Evolutionary conservation across 129 eudicot species (phyloP), one percentile per base, ranked within the genome.

Genomic region (Flaveria sonorensis): DNA sequence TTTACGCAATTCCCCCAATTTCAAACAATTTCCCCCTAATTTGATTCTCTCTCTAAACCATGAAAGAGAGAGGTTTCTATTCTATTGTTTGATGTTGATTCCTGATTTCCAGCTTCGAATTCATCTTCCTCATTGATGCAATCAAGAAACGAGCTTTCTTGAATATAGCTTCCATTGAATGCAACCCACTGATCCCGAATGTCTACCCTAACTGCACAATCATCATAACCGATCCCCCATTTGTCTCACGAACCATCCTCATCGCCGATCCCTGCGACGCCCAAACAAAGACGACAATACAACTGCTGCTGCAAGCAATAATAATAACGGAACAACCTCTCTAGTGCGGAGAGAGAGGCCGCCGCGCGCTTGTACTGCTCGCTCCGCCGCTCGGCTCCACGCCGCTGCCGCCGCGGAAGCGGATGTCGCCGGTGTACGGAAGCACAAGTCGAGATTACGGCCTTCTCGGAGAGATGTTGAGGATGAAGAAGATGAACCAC

Each of bases 311-410:
- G 39, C 39, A 32, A 32, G 77, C 48, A 11, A 45, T 10, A 45
- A 45, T 45, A 45, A 45, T 45, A 67, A 68, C 0, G 39, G 39
- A 32, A 32, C 39, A 7, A 32, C 6, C 28, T 77, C 7, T 77
- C 51, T 91, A 32, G 90, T 77, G 24, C 91, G 89, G 86, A 86
- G 97, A 75, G 96, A 91, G 81, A 83, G 98, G 84, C 98, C 98
- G 28, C 82, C 98, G 0, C 82, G 98, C 75, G 98, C 98, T 5
- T 93, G 98, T 79, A 89, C 97, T 15, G 90, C 77, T 45, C 85
- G 97, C 56, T 88, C 97, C 0, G 94, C 91, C 0, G 89, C 88
- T 2, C 78, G 89, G 82, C 59, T 89, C 61, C 74, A 87, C 60
- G 97, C 85, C 21, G 97, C 89, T 23, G 96, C 96, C 0, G 89